These are phyloP conservation scores for Andrographis paniculata DNA, from an alignment of 305 asterid species.

Conservation along the genomic window DNA sequence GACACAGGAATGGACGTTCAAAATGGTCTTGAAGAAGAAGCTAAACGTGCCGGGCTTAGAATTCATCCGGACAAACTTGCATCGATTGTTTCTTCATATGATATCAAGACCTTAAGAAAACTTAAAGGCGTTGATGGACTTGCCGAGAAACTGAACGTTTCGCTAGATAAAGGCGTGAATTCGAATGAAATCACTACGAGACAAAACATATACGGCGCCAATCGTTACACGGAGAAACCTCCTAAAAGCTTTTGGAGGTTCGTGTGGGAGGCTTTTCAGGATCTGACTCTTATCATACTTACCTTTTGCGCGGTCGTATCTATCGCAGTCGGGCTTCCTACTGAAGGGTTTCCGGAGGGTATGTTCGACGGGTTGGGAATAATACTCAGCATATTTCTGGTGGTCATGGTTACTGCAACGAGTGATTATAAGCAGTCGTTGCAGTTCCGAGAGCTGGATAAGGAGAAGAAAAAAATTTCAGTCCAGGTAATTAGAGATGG, in stretches of 20 bases:
- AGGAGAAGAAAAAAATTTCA: slow-evolving; percentile 88
- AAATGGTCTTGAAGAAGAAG: slow-evolving; percentile 65
- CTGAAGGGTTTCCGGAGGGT: slow-evolving; percentile 97
- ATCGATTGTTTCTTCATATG: slow-evolving; percentile 62
- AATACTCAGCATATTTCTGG: slow-evolving; percentile 72
- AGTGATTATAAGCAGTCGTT: slow-evolving; percentile 95
- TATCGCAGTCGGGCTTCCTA: slow-evolving; percentile 88
- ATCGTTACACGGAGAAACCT: slow-evolving; percentile 77
- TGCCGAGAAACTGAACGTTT: slow-evolving; percentile 53
- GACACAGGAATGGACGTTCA: slow-evolving; percentile 38
- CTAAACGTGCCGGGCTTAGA: slow-evolving; percentile 51
- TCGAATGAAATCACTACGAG: slow-evolving; percentile 48
- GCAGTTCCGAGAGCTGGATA: slow-evolving; percentile 88
- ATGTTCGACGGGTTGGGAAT: slow-evolving; percentile 90
- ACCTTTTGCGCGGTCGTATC: slow-evolving; percentile 84
- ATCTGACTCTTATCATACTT: slow-evolving; percentile 81
- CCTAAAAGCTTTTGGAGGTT: slow-evolving; percentile 78
- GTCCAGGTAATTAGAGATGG: slow-evolving; percentile 85
- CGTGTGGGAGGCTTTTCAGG: slow-evolving; percentile 96
- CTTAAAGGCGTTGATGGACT: slow-evolving; percentile 74
- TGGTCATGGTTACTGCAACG: slow-evolving; percentile 76
- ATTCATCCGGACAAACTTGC: slow-evolving; percentile 89
- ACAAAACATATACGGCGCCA: slow-evolving; percentile 62
- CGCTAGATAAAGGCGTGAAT: slow-evolving; percentile 59
- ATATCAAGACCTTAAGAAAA: slow-evolving; percentile 62